Conservation (phyloP, 495 filamentous ascomycete species). For the Aspergillus campestris region DNA sequence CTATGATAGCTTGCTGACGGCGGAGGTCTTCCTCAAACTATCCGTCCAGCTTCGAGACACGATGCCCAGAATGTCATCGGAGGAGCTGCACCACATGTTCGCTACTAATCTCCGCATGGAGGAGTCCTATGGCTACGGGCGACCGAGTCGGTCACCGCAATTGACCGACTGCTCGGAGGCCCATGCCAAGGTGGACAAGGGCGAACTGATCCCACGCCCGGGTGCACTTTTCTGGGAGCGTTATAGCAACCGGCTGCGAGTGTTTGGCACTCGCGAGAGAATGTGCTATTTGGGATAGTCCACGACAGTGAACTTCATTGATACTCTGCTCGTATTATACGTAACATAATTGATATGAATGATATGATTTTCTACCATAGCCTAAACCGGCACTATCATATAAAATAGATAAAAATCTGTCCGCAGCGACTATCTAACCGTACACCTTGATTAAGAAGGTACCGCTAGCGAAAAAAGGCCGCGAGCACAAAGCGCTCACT, state of each 20-base stretch:
- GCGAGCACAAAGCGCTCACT: slow-evolving; percentile 33
- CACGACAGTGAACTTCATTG: not conserved
- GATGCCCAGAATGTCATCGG: not conserved
- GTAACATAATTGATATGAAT: not conserved
- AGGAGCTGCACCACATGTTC: not conserved
- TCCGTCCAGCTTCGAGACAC: slow-evolving; percentile 39
- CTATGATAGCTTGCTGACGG: slow-evolving; percentile 64
- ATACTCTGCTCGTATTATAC: not conserved
- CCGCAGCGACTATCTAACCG: slow-evolving; percentile 63
- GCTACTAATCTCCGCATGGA: slow-evolving; percentile 8
- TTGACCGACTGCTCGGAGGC: not conserved
- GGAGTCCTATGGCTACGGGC: not conserved
- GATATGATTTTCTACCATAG: not conserved
- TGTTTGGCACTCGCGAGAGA: slow-evolving; percentile 55
- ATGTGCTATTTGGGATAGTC: slow-evolving; percentile 31
- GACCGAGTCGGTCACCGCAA: slow-evolving; percentile 5
- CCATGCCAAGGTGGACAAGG: slow-evolving; percentile 5
- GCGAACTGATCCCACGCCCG: slow-evolving; percentile 40
- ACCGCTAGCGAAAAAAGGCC: slow-evolving; percentile 68
- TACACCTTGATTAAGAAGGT: slow-evolving; percentile 56
- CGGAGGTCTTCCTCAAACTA: slow-evolving; percentile 54
- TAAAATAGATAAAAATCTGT: slow-evolving; percentile 30
- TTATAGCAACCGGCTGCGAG: slow-evolving; percentile 56
- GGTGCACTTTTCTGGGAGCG: slow-evolving; percentile 49
- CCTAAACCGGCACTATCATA: not conserved